phyloP scores from a whole-genome alignment of 2,329 filamentous ascomycete genomes.

The Hymenoscyphus occultus region DNA sequence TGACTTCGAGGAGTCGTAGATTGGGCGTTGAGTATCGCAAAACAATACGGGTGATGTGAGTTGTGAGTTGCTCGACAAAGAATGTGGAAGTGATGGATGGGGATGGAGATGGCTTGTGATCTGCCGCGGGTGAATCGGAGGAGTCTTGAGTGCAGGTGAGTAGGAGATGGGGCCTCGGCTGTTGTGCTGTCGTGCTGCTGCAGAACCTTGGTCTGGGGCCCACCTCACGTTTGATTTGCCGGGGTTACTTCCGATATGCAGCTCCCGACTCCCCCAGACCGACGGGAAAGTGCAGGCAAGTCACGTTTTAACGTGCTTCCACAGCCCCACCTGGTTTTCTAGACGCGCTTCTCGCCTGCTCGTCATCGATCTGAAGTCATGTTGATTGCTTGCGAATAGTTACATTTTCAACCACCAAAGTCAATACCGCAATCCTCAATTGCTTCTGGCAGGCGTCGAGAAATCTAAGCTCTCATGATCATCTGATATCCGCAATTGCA shows the following conservation, averaged over 20 bases:
- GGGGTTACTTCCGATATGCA: neutral
- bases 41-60: neutral
- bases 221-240: neutral
- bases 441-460: neutral
- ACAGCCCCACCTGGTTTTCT: neutral
- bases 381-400: neutral
- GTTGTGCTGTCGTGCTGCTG: neutral
- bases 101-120: neutral
- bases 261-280: too few species aligned
- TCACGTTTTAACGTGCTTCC: neutral
- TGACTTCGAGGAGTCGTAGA: slow-evolving; percentile 5
- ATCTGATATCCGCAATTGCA: slow-evolving; percentile 9
- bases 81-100: neutral
- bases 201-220: too few species aligned
- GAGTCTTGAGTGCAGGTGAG: neutral
- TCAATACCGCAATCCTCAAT: neutral
- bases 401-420: neutral
- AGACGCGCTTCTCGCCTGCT: neutral
- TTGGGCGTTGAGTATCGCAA: neutral
- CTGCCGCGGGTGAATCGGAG: neutral
- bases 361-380: neutral
- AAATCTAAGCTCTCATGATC: neutral
- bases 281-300: too few species aligned
- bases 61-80: neutral
- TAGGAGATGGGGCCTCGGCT: slow-evolving; percentile 1